These are phyloP conservation scores for Citrullus colocynthis DNA, from an alignment of 306 rosid species.

Conservation along the genomic window DNA sequence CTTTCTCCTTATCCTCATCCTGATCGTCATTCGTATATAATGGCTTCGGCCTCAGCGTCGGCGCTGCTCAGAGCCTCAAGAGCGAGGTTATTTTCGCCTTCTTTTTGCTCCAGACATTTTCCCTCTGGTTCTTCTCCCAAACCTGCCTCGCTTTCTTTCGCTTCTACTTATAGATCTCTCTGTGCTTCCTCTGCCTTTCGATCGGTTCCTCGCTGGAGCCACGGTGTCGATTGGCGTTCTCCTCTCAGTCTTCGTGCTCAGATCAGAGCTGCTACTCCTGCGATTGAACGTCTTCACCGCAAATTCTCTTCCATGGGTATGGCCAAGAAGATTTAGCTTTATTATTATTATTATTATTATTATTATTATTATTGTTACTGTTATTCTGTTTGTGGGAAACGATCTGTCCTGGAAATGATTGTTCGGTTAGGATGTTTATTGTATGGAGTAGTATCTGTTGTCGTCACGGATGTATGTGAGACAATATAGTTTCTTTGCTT, in stretches of 20 bases:
- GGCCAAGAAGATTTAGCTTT: slow-evolving; percentile 1
- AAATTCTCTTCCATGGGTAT: slow-evolving; percentile 69
- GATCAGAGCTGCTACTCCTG: slow-evolving; percentile 75
- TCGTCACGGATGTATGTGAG: neutral
- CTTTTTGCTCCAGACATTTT: slow-evolving; percentile 31
- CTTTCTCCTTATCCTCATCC: slow-evolving; percentile 21
- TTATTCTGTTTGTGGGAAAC: neutral
- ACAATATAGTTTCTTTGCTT: neutral
- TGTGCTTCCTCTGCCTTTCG: slow-evolving; percentile 5
- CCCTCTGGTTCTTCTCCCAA: slow-evolving; percentile 8
- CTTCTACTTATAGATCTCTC: slow-evolving; percentile 21
- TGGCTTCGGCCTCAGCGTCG: slow-evolving; percentile 34
- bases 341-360: too few species aligned
- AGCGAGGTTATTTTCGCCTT: slow-evolving; percentile 26
- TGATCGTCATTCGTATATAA: slow-evolving; percentile 34
- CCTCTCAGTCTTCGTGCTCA: slow-evolving; percentile 55
- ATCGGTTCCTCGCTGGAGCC: slow-evolving; percentile 49
- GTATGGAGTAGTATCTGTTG: neutral
- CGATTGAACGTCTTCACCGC: slow-evolving; percentile 59
- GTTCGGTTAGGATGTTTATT: neutral
- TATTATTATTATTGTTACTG: neutral
- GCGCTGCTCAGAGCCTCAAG: slow-evolving; percentile 58
- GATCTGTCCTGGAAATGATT: neutral
- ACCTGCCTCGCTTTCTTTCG: slow-evolving; percentile 2
- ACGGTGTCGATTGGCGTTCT: slow-evolving; percentile 58